Conservation (phyloP, 345 rosid genomes). For the Eucalyptus brandiana region DNA sequence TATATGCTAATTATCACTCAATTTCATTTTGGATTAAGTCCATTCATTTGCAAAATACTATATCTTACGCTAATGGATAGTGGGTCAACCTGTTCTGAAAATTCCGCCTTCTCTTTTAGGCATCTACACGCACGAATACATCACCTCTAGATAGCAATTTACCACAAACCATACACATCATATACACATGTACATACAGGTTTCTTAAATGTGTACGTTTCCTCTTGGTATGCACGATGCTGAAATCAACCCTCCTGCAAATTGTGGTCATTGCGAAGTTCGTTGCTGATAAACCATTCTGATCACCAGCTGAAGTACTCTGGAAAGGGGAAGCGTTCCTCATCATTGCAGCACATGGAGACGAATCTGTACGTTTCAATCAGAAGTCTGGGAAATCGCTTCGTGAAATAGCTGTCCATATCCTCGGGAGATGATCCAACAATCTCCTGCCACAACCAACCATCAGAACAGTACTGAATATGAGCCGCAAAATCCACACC, state of each 20-base stretch:
- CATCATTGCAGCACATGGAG: slow-evolving; percentile 38
- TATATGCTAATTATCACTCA: background rate
- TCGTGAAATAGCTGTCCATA: slow-evolving; percentile 50
- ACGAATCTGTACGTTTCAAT: slow-evolving; percentile 77
- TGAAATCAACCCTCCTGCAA: background rate
- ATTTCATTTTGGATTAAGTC: background rate
- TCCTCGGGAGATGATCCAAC: slow-evolving; percentile 86
- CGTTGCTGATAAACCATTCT: background rate
- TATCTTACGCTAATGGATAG: background rate
- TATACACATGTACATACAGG: background rate
- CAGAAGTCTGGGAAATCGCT: slow-evolving; percentile 68
- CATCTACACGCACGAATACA: background rate
- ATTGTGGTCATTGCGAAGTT: background rate
- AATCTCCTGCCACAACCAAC: slow-evolving; percentile 38
- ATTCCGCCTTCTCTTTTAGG: background rate
- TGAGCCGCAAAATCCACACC: background rate
- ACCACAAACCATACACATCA: background rate
- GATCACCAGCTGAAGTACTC: slow-evolving; percentile 35
- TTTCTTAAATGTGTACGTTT: background rate
- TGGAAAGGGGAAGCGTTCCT: slow-evolving; percentile 40
- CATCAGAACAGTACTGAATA: background rate
- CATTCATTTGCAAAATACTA: background rate
- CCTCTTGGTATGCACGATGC: background rate
- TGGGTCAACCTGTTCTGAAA: background rate
- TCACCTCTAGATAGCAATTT: background rate